Conservation (phyloP, 495 filamentous ascomycete genomes). For the Podospora bellae-mahoneyi region DNA sequence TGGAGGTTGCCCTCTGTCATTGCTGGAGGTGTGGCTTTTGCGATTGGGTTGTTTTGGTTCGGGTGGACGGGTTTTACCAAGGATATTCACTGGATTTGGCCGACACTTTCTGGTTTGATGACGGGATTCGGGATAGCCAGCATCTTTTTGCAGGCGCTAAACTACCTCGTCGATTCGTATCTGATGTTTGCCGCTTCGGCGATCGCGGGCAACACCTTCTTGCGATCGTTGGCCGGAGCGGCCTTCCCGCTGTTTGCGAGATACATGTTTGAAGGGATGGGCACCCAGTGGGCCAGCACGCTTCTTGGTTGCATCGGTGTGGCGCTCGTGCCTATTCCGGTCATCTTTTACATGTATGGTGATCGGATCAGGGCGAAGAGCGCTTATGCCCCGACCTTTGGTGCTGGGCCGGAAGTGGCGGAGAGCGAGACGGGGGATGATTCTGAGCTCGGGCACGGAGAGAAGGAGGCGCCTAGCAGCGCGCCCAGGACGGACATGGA, state of each 20-base stretch:
- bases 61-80: constrained; percentile 68
- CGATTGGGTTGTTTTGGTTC: constrained; percentile 81
- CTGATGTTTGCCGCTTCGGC: constrained; percentile 86
- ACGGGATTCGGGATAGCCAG: constrained; percentile 62
- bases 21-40: constrained; percentile 68
- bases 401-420: constrained; percentile 9
- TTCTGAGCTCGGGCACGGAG: not conserved
- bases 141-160: constrained; percentile 81
- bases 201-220: constrained; percentile 85
- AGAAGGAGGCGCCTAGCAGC: not conserved
- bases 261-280: constrained; percentile 76
- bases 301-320: constrained; percentile 71
- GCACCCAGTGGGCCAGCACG: constrained; percentile 74
- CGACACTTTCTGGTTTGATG: constrained; percentile 64
- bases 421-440: not conserved
- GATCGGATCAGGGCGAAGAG: constrained; percentile 62
- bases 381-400: constrained; percentile 59
- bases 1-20: constrained; percentile 83
- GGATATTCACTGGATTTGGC: constrained; percentile 77
- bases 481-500: not conserved
- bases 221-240: constrained; percentile 72
- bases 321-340: constrained; percentile 68
- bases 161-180: constrained; percentile 86
- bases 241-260: constrained; percentile 78
- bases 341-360: constrained; percentile 63